Conservation (phyloP, 139 green algal genomes). For the Protoeuglena noctilucae region DNA sequence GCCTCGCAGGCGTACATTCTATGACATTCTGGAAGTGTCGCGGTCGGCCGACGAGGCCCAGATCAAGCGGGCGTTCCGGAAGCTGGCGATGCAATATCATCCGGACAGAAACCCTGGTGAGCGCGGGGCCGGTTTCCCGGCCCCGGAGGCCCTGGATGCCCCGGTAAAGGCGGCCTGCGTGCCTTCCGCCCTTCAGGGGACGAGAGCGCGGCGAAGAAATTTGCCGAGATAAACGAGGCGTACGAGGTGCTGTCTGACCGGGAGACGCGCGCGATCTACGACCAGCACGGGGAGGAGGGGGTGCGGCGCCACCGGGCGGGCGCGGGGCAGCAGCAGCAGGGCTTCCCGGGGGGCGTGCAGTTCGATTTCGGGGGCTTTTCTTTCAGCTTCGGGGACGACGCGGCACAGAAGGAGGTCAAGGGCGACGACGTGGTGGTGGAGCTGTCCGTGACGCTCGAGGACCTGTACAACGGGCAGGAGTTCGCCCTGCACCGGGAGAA, state of each 20-base stretch:
- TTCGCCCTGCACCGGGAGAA: constrained; percentile 83
- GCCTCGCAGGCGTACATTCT: constrained; percentile 67
- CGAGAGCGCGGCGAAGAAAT: constrained; percentile 71
- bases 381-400: constrained; percentile 16
- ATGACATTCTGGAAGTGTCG: constrained; percentile 71
- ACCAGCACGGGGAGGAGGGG: constrained; percentile 91
- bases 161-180: no score
- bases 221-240: constrained; percentile 88
- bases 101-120: no score
- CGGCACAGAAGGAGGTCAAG: constrained; percentile 49
- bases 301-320: constrained; percentile 70
- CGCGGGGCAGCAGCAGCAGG: constrained; percentile 23
- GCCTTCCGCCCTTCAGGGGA: no score
- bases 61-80: constrained; percentile 90
- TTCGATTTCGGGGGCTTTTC: constrained; percentile 32
- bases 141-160: constrained; percentile 75
- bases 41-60: constrained; percentile 54
- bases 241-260: constrained; percentile 86
- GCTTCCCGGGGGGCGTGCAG: constrained; percentile 28
- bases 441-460: constrained; percentile 63
- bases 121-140: no score
- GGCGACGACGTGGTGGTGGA: constrained; percentile 71
- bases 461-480: constrained; percentile 78
- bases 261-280: constrained; percentile 89
- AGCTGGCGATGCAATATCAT: constrained; percentile 92